Conservation (phyloP, 495 filamentous ascomycete genomes). For the Hypoxylon subgilvum region DNA sequence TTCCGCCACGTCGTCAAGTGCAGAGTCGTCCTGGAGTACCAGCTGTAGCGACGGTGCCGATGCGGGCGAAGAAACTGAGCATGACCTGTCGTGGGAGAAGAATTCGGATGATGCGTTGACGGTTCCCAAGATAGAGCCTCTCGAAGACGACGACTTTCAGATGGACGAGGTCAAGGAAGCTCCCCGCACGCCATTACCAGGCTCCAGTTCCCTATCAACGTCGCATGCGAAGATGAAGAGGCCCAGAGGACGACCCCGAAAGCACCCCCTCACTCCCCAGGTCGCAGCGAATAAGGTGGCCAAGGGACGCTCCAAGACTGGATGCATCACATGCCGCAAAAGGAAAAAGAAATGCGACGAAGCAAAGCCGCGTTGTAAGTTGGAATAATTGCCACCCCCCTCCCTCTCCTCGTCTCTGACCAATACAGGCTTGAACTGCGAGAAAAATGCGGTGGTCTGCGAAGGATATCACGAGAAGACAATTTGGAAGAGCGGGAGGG, state of each 20-base stretch:
- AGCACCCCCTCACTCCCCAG: constrained; percentile 70
- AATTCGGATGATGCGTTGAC: constrained; percentile 44
- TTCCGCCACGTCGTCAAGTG: constrained; percentile 44
- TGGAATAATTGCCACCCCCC: not conserved
- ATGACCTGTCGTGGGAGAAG: constrained; percentile 49
- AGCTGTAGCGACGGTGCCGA: constrained; percentile 39
- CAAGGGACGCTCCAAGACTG: constrained; percentile 91
- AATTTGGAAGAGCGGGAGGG: constrained; percentile 83
- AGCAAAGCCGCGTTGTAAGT: constrained; percentile 82
- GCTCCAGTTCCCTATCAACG: constrained; percentile 21
- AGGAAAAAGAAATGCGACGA: constrained; percentile 98
- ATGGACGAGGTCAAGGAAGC: constrained; percentile 55
- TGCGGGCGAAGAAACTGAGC: constrained; percentile 21
- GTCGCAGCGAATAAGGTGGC: constrained; percentile 66
- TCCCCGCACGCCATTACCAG: constrained; percentile 41
- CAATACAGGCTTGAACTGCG: constrained; percentile 77
- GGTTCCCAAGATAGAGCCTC: constrained; percentile 54
- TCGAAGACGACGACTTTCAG: constrained; percentile 55
- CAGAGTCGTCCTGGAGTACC: constrained; percentile 46
- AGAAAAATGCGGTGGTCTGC: constrained; percentile 91
- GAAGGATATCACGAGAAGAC: constrained; percentile 92
- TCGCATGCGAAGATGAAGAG: constrained; percentile 55
- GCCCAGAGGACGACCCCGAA: constrained; percentile 80
- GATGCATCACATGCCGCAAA: constrained; percentile 88
- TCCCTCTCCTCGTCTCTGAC: constrained; percentile 29